phyloP scores from a whole-genome alignment of 345 rosid genomes.

The Rhizophora apiculata region DNA sequence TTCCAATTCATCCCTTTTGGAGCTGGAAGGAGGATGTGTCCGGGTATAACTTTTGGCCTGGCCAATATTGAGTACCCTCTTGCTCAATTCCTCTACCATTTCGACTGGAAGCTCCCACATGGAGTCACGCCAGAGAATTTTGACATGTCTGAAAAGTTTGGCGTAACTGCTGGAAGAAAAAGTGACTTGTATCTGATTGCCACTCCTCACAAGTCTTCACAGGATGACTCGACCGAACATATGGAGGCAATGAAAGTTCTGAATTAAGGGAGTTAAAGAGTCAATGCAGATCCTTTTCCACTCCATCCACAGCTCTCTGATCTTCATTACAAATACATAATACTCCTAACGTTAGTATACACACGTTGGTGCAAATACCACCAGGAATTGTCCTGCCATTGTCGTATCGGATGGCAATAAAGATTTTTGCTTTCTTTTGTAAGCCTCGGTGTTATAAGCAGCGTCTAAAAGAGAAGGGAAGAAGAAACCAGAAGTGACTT shows the following conservation, averaged over 20 bases:
- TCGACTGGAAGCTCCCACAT: constrained; percentile 17
- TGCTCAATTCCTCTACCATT: constrained; percentile 19
- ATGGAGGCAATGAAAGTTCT: constrained; percentile 6
- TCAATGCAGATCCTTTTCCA: not conserved
- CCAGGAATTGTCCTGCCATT: not conserved
- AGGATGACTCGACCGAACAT: not conserved
- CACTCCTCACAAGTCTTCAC: not conserved
- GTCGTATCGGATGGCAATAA: not conserved
- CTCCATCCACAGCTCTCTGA: not conserved
- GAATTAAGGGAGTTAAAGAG: not conserved
- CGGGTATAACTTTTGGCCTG: constrained; percentile 14
- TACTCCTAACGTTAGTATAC: not conserved
- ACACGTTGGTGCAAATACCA: no score
- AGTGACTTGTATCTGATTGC: constrained; percentile 15
- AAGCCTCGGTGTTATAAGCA: no score
- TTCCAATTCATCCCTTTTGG: constrained; percentile 18
- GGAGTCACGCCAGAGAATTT: constrained; percentile 9
- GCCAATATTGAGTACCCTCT: constrained; percentile 17
- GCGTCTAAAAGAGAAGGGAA: no score
- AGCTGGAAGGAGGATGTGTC: constrained; percentile 24
- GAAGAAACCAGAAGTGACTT: no score
- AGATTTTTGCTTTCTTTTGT: no score
- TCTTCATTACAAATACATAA: not conserved
- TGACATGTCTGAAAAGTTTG: constrained; percentile 18
- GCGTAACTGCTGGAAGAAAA: constrained; percentile 16